phyloP scores from a whole-genome alignment of 163 green algal species.

The Trebouxia gelatinosa region DNA sequence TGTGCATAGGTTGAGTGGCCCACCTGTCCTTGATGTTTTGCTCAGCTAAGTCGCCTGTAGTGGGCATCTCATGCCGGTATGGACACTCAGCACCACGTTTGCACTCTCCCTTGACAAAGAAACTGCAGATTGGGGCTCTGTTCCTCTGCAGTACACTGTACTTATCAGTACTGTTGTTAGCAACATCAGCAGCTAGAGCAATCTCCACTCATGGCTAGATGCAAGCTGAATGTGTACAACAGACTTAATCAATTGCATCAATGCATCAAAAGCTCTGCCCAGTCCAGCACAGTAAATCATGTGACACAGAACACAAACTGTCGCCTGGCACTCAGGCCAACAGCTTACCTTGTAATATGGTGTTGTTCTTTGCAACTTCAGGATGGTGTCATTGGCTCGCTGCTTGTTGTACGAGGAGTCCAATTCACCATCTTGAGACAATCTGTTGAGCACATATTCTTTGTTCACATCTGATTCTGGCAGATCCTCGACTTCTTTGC shows the following conservation, averaged over 20 bases:
- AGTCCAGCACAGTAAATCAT: too few species aligned
- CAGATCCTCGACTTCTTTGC: slow-evolving; percentile 75
- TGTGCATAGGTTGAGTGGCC: too few species aligned
- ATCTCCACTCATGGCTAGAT: too few species aligned
- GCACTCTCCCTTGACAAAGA: slow-evolving; percentile 92
- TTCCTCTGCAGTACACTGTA: slow-evolving; percentile 65
- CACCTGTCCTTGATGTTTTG: slow-evolving; percentile 83
- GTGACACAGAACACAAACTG: too few species aligned
- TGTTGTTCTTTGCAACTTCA: slow-evolving; percentile 83
- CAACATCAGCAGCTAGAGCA: not conserved
- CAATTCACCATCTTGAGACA: slow-evolving; percentile 53
- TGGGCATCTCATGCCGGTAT: slow-evolving; percentile 89
- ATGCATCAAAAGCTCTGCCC: too few species aligned
- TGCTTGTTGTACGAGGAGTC: slow-evolving; percentile 61
- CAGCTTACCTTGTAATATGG: slow-evolving; percentile 90
- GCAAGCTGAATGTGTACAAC: too few species aligned
- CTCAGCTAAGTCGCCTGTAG: slow-evolving; percentile 53
- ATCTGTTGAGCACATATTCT: slow-evolving; percentile 85
- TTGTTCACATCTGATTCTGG: slow-evolving; percentile 88
- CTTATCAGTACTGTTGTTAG: not conserved
- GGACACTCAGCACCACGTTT: slow-evolving; percentile 94
- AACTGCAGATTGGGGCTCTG: slow-evolving; percentile 90
- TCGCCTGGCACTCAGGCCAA: too few species aligned
- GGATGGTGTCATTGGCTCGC: slow-evolving; percentile 39
- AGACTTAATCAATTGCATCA: too few species aligned